These are phyloP conservation scores for Lachancea lanzarotensis DNA, from an alignment of 805 yeast genomes.

Conservation along the genomic window DNA sequence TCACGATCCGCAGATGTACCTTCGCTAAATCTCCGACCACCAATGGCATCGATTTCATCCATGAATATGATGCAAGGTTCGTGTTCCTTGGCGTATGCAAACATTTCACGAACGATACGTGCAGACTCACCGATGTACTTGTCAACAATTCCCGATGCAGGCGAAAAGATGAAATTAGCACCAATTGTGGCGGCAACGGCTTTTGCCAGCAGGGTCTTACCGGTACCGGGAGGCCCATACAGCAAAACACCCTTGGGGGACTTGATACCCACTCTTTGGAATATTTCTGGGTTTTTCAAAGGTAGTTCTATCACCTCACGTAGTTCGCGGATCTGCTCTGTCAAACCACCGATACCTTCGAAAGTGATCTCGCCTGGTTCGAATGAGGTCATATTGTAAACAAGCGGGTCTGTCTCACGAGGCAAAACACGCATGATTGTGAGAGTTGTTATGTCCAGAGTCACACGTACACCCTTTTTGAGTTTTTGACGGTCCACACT, in stretches of 20 bases:
- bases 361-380: slow-evolving; percentile 97
- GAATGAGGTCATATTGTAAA: slow-evolving; percentile 95
- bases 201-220: slow-evolving; percentile 91
- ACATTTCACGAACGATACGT: slow-evolving; percentile 94
- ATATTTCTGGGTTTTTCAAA: slow-evolving; percentile 91
- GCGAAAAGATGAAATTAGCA: slow-evolving; percentile 95
- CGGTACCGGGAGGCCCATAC: slow-evolving; percentile 99
- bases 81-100: slow-evolving; percentile 94
- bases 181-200: slow-evolving; percentile 99
- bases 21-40: slow-evolving; percentile 95
- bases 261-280: slow-evolving; percentile 91
- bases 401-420: slow-evolving; percentile 96
- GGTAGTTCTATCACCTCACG: slow-evolving; percentile 98
- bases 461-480: slow-evolving; percentile 92
- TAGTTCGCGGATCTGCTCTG: slow-evolving; percentile 91
- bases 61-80: slow-evolving; percentile 97
- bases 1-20: slow-evolving; percentile 99
- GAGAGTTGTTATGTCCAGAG: slow-evolving; percentile 93
- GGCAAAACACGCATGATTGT: slow-evolving; percentile 97
- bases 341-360: slow-evolving; percentile 91
- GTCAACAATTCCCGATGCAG: slow-evolving; percentile 96
- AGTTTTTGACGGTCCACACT: slow-evolving; percentile 77
- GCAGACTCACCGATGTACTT: slow-evolving; percentile 98
- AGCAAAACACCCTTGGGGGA: slow-evolving; percentile 98
- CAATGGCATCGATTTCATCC: slow-evolving; percentile 99